phyloP scores from a whole-genome alignment of 2,329 filamentous ascomycete genomes.

The Cladophialophora immunda region DNA sequence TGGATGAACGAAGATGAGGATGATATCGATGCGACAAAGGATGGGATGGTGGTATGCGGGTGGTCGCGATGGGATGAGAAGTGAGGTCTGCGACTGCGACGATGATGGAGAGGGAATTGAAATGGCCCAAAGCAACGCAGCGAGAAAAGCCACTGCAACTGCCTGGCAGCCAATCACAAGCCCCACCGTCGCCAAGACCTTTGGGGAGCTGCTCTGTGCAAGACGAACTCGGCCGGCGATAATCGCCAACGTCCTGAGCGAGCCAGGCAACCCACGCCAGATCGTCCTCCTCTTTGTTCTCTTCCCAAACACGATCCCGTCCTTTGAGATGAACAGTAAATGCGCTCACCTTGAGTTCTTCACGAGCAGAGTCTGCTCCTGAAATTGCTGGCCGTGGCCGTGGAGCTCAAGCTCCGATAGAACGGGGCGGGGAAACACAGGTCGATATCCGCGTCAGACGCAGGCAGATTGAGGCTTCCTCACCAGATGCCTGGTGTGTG shows the following conservation, averaged over 20 bases:
- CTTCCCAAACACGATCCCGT: background rate
- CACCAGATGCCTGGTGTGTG: background rate
- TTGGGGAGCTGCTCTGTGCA: slow-evolving; percentile 13
- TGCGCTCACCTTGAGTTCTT: background rate
- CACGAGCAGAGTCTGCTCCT: background rate
- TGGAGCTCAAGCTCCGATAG: background rate
- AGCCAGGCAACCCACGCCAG: background rate
- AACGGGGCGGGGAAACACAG: background rate
- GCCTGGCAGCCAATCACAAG: slow-evolving; percentile 12
- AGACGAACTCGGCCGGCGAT: slow-evolving; percentile 7
- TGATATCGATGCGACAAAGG: slow-evolving; percentile 27
- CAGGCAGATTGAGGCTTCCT: background rate
- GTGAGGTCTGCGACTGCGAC: slow-evolving; percentile 30
- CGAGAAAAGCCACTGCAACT: slow-evolving; percentile 25
- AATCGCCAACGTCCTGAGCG: background rate
- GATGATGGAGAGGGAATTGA: slow-evolving; percentile 32
- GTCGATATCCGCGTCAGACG: slow-evolving; percentile 17
- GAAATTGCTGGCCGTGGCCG: background rate
- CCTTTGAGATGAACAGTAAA: background rate
- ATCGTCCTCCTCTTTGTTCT: background rate
- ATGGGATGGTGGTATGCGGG: slow-evolving; percentile 23
- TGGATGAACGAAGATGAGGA: slow-evolving; percentile 19
- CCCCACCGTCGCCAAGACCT: slow-evolving; percentile 7
- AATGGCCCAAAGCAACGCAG: slow-evolving; percentile 18
- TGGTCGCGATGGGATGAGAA: slow-evolving; percentile 25